These are phyloP conservation scores for Podospora pseudoanserina DNA, from an alignment of 495 filamentous ascomycete genomes.

Conservation along the genomic window DNA sequence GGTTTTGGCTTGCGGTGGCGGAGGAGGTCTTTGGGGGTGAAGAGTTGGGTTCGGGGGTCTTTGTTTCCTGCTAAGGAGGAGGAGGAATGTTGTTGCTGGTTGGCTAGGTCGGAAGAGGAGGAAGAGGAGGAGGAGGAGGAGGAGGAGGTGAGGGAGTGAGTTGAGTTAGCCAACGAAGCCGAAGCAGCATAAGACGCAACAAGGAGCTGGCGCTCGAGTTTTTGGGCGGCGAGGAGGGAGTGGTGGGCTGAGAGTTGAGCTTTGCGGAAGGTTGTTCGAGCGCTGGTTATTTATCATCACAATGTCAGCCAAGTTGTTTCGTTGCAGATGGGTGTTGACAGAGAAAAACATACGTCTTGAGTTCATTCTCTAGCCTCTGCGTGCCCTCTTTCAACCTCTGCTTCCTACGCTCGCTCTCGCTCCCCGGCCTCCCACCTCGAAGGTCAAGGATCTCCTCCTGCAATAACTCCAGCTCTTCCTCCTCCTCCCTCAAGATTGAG, in stretches of 20 bases:
- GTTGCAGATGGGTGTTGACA: not conserved
- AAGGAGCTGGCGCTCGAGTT: conserved; percentile 72
- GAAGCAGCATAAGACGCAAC: conserved; percentile 56
- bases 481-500: conserved; percentile 73
- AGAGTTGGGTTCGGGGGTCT: conserved; percentile 25
- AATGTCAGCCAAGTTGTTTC: too few species aligned
- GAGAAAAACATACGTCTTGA: conserved; percentile 55
- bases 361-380: conserved; percentile 59
- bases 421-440: conserved; percentile 41
- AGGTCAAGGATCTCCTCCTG: conserved; percentile 73
- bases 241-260: conserved; percentile 80
- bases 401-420: conserved; percentile 50
- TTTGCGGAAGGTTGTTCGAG: conserved; percentile 70
- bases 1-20: conserved; percentile 21
- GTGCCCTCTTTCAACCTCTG: conserved; percentile 61
- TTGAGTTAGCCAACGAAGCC: not conserved
- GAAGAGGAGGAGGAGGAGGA: conserved; percentile 29
- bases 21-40: conserved; percentile 24
- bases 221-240: conserved; percentile 66
- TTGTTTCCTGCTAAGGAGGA: conserved; percentile 26
- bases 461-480: conserved; percentile 81
- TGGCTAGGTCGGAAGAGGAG: conserved; percentile 21
- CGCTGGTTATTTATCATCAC: conserved; percentile 42
- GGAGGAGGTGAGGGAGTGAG: conserved; percentile 28
- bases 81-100: conserved; percentile 12